phyloP scores from a whole-genome alignment of 441 rosid genomes.

The Kokia cookei region DNA sequence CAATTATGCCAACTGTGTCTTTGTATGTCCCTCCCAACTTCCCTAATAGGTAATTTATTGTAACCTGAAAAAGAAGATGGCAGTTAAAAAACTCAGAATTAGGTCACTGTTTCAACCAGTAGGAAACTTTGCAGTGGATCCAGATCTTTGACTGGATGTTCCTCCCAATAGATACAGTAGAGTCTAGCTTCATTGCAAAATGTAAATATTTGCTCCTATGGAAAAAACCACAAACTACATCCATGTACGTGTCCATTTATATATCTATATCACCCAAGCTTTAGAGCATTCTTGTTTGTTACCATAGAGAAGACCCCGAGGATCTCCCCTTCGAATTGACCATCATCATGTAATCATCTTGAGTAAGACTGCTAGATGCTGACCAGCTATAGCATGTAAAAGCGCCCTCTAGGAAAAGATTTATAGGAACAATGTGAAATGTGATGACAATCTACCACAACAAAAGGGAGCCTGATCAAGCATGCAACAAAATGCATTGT shows the following conservation, averaged over 20 bases:
- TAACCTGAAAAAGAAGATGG: slow-evolving; percentile 51
- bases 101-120: neutral
- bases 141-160: neutral
- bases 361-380: neutral
- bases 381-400: neutral
- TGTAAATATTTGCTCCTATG: neutral
- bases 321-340: neutral
- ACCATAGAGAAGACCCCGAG: neutral
- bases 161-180: neutral
- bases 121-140: neutral
- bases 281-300: neutral
- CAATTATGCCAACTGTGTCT: slow-evolving; percentile 93
- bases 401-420: neutral
- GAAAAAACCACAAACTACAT: neutral
- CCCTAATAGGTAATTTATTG: slow-evolving; percentile 80
- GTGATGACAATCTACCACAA: neutral
- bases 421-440: neutral
- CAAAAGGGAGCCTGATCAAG: neutral
- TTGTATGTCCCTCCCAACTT: slow-evolving; percentile 68
- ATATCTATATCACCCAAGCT: neutral
- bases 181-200: neutral
- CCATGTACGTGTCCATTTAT: neutral
- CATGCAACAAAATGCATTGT: neutral
- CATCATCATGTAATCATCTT: neutral
- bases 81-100: neutral